These are phyloP conservation scores for Trypanosoma melophagium DNA, from an alignment of 208 protist genomes.

Conservation along the genomic window DNA sequence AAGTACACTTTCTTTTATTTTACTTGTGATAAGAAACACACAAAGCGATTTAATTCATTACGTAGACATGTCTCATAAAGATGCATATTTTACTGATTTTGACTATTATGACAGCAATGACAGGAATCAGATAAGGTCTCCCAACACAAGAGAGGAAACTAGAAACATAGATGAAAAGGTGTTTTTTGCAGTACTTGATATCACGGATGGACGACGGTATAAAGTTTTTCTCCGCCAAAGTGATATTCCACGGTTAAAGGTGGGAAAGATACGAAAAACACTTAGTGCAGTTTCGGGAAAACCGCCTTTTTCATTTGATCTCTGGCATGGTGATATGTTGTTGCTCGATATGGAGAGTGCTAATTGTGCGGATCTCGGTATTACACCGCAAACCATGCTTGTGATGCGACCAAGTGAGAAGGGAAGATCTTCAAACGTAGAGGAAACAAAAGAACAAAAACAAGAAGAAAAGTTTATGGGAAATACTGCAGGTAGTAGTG, in stretches of 20 bases:
- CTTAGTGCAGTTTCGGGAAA: constrained; percentile 7
- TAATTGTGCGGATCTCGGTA: constrained; percentile 12
- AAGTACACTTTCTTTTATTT: too few species aligned
- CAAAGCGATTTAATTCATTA: too few species aligned
- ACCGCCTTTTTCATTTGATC: constrained; percentile 18
- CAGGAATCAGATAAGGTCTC: not conserved
- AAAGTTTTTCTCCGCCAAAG: constrained; percentile 24
- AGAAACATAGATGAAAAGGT: constrained; percentile 9
- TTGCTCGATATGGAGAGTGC: constrained; percentile 1
- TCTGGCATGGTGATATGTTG: constrained; percentile 7
- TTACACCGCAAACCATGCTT: constrained; percentile 18
- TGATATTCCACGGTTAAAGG: constrained; percentile 17
- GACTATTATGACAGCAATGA: too few species aligned
- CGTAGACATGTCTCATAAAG: too few species aligned
- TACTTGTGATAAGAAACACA: too few species aligned
- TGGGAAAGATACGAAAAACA: constrained; percentile 15
- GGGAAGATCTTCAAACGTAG: not conserved
- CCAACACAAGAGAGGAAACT: not conserved
- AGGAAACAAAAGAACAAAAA: not conserved
- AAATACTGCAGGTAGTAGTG: not conserved
- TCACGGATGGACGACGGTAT: constrained; percentile 22
- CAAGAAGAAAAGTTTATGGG: not conserved
- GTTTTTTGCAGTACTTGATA: constrained; percentile 23
- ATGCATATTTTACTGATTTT: too few species aligned
- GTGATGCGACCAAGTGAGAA: constrained; percentile 3